Base-by-base conservation (phyloP, 768 basidiomycete species). In the Rhizopogon roseolus region DNA sequence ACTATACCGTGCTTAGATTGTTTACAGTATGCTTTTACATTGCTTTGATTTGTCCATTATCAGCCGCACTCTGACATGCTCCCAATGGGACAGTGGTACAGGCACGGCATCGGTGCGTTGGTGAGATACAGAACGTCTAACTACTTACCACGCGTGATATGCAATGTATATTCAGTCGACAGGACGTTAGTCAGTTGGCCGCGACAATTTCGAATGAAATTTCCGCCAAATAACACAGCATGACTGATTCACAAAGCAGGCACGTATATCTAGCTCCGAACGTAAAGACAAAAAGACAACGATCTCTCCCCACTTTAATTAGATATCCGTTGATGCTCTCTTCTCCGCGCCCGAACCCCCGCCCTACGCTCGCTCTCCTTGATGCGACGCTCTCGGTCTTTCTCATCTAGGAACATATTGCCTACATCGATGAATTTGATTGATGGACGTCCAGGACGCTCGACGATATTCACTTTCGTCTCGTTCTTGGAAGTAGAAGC, bases 391-490 rank as follows among this genome's bases (percentile, higher is more conserved):
- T 75, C 59, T 10, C 74, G 77, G 48, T 82, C 81, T 40, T 79
- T 75, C 29, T 77, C 66, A 41, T 88, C 76, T 52, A 90, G 63
- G 64, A 87, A 90, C 63, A 83, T 80, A 22, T 78, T 77, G 1
- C 90, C 90, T 4, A 91, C 81, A 62, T 93, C 90, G 16, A 88
- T 70, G 60, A 93, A 89, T 62, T 78, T 78, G 43, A 88, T 75
- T 2, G 80, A 62, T 8, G 85, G 77, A 39, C 82, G 81, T 14
- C 80, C 79, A 7, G 64, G 59, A 34, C 67, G 68, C 41, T 68
- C 60, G 29, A 74, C 62, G n/a, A 75, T 55, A 60, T 68, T 37
- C 68, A 71, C 17, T 70, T 71, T 64, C 64, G 73, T 53, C 75
- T 71, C 51, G 62, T 67, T 52, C 29, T 69, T 72, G 51, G 73